A percentile compares a stretch with the other conserved stretches of the same genome.
These are phyloP conservation scores for Andrographis paniculata DNA, from an alignment of 305 asterid genomes.

Conservation along the genomic window DNA sequence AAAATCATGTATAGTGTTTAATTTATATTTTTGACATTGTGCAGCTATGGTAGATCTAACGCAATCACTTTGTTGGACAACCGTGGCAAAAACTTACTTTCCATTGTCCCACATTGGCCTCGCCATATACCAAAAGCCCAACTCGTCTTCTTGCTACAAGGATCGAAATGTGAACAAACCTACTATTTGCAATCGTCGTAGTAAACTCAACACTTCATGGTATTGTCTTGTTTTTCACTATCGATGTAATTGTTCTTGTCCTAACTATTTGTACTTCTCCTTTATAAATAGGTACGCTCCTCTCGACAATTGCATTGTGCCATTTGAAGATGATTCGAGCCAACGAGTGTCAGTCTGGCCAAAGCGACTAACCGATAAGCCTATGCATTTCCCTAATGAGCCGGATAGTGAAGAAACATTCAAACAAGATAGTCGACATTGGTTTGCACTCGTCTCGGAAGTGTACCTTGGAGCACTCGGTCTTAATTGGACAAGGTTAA, in stretches of 20 bases:
- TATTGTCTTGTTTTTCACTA: slow-evolving; percentile 10
- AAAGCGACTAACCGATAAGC: slow-evolving; percentile 52
- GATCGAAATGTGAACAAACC: slow-evolving; percentile 52
- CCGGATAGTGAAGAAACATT: slow-evolving; percentile 50
- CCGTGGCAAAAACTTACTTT: slow-evolving; percentile 40
- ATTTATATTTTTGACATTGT: too few relatives aligned
- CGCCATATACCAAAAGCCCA: slow-evolving; percentile 76
- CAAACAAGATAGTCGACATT: slow-evolving; percentile 61
- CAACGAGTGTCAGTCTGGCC: slow-evolving; percentile 92
- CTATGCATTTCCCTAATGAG: slow-evolving; percentile 45
- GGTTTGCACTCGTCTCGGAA: slow-evolving; percentile 76
- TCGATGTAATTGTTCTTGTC: not conserved
- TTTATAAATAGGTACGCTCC: slow-evolving; percentile 56
- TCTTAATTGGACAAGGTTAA: slow-evolving; percentile 59
- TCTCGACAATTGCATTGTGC: slow-evolving; percentile 66
- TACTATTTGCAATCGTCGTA: slow-evolving; percentile 53
- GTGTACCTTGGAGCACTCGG: slow-evolving; percentile 63
- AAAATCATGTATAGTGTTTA: too few relatives aligned
- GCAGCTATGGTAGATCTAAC: slow-evolving; percentile 86
- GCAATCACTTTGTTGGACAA: slow-evolving; percentile 78
- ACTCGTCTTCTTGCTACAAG: slow-evolving; percentile 63
- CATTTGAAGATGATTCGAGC: slow-evolving; percentile 26
- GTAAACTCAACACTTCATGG: slow-evolving; percentile 59
- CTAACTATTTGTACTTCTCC: slow-evolving; percentile 1
- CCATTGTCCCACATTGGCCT: slow-evolving; percentile 46